Percentiles rank a stretch among this genome's conserved stretches.
Conservation (phyloP, 345 rosid genomes). For the Conringia planisiliqua region DNA sequence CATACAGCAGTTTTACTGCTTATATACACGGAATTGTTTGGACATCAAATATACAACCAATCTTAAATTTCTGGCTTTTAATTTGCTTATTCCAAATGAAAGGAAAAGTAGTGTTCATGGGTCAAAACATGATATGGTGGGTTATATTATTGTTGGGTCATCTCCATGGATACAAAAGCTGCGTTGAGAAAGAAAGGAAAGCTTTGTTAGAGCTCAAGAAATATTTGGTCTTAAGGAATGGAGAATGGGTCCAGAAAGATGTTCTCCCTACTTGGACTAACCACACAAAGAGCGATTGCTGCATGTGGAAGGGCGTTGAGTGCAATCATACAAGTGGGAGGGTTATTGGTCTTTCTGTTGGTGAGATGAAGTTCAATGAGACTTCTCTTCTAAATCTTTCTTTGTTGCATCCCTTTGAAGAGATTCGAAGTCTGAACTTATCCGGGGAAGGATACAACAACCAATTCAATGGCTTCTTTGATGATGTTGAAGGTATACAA, state of each 20-base stretch:
- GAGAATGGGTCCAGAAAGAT: too few species aligned
- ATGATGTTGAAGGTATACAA: neutral
- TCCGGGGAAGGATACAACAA: neutral
- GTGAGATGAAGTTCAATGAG: neutral
- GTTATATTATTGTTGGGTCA: neutral
- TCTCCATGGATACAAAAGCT: neutral
- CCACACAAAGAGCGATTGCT: neutral
- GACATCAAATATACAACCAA: neutral
- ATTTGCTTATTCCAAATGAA: neutral
- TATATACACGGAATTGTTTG: neutral
- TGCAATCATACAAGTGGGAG: neutral
- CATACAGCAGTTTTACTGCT: neutral
- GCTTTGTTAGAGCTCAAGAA: constrained; percentile 15
- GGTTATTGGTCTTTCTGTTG: neutral
- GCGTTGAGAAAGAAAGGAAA: neutral
- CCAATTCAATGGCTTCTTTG: neutral
- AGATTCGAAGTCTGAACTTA: neutral
- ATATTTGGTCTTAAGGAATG: too few species aligned
- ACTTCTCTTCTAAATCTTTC: neutral
- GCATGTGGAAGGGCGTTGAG: neutral
- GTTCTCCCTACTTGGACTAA: neutral
- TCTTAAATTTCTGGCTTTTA: neutral
- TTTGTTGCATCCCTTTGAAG: constrained; percentile 5
- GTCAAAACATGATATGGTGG: neutral
- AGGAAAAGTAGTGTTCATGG: neutral